Evolutionary conservation across 1,139 yeast species (phyloP), one percentile per base, ranked within the genome.

Genomic region (Pichia sp.): DNA sequence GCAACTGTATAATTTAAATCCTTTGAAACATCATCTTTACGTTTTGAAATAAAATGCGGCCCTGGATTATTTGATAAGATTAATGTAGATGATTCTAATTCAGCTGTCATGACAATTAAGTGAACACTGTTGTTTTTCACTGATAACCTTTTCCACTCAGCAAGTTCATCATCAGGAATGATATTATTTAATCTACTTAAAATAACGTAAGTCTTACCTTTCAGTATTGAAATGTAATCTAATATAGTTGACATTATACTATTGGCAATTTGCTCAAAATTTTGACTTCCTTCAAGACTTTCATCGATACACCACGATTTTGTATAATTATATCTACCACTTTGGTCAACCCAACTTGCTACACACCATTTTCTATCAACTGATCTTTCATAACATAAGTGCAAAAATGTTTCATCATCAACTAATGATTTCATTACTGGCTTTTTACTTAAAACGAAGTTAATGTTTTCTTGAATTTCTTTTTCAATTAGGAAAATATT

Each of bases 281-380:
- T 59, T 22, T 56, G 53, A 28, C 56, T 53, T 7, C 49, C 51
- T 7, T 57, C 56, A 8, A 59, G 48, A 6, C 53, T 54, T 50
- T 68, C 43, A 62, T 79, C 66, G 62, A 82, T 74, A 58, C 74
- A 75, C 91, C 91, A 85, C 1, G 91, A 79, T 59, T 83, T 85
- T 1, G 84, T 77, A 53, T 75, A 75, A 10, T 84, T 79, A 9
- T 80, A 75, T 11, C 73, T 73, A 0, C 96, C 96, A 62, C 78
- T 76, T 49, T 93, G 93, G 63, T 91, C 96, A 0, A 95, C 77
- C 95, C 97, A 89, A 0, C 96, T 85, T 0, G 89, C 95, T 30
- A 84, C 81, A 47, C 89, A 74, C 96, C 97, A 91, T 53, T 79
- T 81, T 56, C 81, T 83, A 64, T 91, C 96, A 6, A 79, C 73